Conservation (phyloP, 495 filamentous ascomycete genomes). For the Apiosordaria backusii region DNA sequence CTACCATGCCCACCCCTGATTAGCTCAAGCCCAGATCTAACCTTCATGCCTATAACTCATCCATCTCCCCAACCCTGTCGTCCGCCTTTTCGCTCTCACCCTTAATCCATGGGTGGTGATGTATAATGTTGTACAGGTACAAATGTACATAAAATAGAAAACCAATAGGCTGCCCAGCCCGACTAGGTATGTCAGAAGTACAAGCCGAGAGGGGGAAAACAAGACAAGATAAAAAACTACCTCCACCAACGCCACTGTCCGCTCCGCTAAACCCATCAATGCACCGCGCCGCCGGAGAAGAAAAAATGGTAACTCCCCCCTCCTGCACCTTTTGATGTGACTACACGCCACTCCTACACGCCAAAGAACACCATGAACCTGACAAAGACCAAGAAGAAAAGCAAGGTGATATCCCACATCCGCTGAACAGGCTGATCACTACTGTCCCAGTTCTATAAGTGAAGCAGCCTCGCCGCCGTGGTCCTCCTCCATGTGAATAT, state of each 20-base stretch:
- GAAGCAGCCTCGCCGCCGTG: conserved; percentile 15
- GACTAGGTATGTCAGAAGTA: background rate
- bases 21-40: background rate
- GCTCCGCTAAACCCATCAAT: too few relatives aligned
- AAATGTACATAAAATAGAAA: background rate
- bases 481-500: conserved; percentile 9
- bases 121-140: background rate
- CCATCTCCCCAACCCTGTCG: too few relatives aligned
- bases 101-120: background rate
- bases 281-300: too few relatives aligned
- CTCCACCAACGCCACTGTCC: too few relatives aligned
- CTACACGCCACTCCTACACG: background rate
- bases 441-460: conserved; percentile 16
- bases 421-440: background rate
- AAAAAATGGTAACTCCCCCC: too few relatives aligned
- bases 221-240: too few relatives aligned
- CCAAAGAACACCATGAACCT: background rate
- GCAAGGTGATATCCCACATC: background rate
- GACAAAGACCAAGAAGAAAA: background rate
- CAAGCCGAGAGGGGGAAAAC: background rate
- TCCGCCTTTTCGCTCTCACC: background rate
- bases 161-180: background rate
- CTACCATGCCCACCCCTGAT: background rate
- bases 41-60: background rate
- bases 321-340: background rate